Base-by-base conservation (phyloP, 2,329 filamentous ascomycete genomes). In the Fusarium chlamydosporum region DNA sequence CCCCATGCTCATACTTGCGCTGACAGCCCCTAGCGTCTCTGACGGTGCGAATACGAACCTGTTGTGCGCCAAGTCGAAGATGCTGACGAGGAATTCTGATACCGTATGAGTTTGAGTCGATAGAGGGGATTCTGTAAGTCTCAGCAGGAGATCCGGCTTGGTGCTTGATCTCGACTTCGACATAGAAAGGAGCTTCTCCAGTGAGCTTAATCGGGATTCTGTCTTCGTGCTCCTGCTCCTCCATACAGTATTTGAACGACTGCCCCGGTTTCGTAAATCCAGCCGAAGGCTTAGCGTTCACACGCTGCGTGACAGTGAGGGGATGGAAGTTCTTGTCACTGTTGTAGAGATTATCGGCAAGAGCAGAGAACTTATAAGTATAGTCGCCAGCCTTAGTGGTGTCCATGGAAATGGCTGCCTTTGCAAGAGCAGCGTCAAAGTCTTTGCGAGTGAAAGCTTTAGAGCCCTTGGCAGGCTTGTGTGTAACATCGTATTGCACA, bases 161-260 rank as follows among this genome's bases (percentile, higher is more conserved):
- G 74, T 98, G 95, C 81, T 94, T 97, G 79, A 99, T 93, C 75
- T 95, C 94, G 26, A 98, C 86, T 77, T 98, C 96, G 6, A 99
- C 83, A 47, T 90, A 91, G 82, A 99, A 99, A 0, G 96, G 96
- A 8, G 95, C 89, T 16, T 91, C 84, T 38, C 96, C 96, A 61
- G 91, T 91, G 18, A 99, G 85, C 3, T 88, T 90, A 61, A 99
- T 91, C 0, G 95, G 94, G 56, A 99, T 97, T 40, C 88, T 89
- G 75, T 99, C 94, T 74, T 96, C 93, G 33, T 90, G 88, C 55
- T 89, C 88, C 51, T 91, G 87, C 73, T 97, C 93, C 47, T 94
- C 90, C 77, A 94, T 91, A 81, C 96, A 99, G 80, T 95, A 97
- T 77, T 96, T 97, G 84, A 97, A 97, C 1, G 93, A 94, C 78